Evolutionary conservation across 768 basidiomycete species (phyloP).

Genomic region (Roridomyces roridus): DNA sequence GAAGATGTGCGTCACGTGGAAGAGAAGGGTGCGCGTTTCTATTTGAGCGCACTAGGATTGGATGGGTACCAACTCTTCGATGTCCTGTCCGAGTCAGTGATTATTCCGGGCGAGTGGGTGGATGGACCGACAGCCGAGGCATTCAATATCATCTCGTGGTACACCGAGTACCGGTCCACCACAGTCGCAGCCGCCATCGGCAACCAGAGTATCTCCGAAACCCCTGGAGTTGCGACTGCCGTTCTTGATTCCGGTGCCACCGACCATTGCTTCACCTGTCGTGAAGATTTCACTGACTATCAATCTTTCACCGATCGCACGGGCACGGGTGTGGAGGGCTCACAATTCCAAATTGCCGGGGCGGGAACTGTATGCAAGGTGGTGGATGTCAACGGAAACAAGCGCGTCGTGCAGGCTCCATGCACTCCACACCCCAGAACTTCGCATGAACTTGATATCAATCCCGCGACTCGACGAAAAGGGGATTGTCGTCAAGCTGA

Average conservation of each 20-base stretch:
- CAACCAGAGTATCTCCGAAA: conserved; percentile 2
- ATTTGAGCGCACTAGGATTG: too few species aligned
- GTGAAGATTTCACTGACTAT: neutral
- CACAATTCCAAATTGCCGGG: neutral
- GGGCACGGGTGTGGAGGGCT: neutral
- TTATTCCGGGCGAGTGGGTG: neutral
- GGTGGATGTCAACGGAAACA: neutral
- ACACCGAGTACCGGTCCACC: neutral
- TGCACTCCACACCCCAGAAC: neutral
- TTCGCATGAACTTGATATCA: neutral
- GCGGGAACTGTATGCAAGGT: conserved; percentile 1
- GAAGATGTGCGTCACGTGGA: too few species aligned
- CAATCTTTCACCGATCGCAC: neutral
- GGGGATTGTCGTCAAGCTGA: neutral
- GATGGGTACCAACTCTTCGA: too few species aligned
- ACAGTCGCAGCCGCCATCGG: too few species aligned
- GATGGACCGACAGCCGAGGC: neutral
- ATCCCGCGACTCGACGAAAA: conserved; percentile 4
- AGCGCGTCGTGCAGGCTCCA: neutral
- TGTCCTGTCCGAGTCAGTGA: too few species aligned
- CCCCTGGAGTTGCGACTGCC: neutral
- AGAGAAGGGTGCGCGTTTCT: too few species aligned
- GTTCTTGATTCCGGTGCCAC: conserved; percentile 1
- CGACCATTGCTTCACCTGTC: conserved; percentile 1
- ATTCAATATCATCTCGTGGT: conserved; percentile 11